Evolutionary conservation across 805 yeast species (phyloP), one percentile per base, ranked within the genome.

Genomic region (Pichia sporocuriosa): DNA sequence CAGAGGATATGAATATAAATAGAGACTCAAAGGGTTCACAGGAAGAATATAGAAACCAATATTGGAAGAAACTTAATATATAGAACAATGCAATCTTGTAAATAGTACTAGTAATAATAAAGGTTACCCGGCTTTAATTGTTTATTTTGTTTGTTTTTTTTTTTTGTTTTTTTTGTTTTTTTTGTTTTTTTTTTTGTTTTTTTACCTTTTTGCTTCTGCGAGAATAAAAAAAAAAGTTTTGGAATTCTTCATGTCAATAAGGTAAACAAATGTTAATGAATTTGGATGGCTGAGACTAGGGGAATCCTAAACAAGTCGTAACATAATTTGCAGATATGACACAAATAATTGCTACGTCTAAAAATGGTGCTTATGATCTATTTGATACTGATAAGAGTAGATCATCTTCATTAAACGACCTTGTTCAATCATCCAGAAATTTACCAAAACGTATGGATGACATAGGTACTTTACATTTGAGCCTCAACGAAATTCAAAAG

Each of bases 391-490:
- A 33, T 19, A 42, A 42, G 19, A 20, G 20, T 9, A 31, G 21
- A 23, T 19, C 15, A 11, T 10, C 39, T 12, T 27, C 44, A 4
- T 67, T 88, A 49, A 77, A 77, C 46, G 96, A 87, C 55, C 70
- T 88, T 40, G 60, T 87, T 39, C 95, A 84, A 56, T 73, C 89
- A 1, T 81, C 95, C 0, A 72, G 75, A 46, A 82, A 83, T 53
- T 67, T 89, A 44, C 96, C 96, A 6, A 63, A 71, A 8, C 57
- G 70, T 49, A 67, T 68, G 40, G 74, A 81, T 34, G 88, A 83
- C 41, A 62, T 87, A 32, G 96, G 95, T 5, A 70, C 90, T 2
- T 79, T 89, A 39, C 87, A 84, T 59, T 69, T 88, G 47, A 85
- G 94, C 19, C 70, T 88, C 43, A 73, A 72, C 46, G 97, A 89